phyloP scores from a whole-genome alignment of 164 flowering plant genomes.

The Stephania japonica region DNA sequence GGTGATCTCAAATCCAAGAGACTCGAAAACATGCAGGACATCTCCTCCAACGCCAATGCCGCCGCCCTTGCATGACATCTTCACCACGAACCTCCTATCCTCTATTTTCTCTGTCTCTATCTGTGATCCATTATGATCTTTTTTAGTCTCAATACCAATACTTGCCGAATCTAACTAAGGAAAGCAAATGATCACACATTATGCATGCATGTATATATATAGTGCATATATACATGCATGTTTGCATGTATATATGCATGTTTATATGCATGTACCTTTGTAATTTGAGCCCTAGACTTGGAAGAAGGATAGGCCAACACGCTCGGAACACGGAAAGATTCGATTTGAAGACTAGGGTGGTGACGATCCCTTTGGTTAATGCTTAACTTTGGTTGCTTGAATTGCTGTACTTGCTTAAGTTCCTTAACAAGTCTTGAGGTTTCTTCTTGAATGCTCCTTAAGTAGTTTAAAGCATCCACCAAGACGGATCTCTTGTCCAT shows the following conservation, averaged over 20 bases:
- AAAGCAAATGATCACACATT: no score
- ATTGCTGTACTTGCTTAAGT: slow-evolving; percentile 10
- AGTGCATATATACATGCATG: no score
- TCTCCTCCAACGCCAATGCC: slow-evolving; percentile 4
- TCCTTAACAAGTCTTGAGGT: slow-evolving; percentile 15
- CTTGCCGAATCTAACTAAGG: no score
- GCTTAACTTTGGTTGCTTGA: not conserved
- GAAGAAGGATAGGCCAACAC: not conserved
- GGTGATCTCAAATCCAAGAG: slow-evolving; percentile 14
- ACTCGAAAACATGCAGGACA: slow-evolving; percentile 5
- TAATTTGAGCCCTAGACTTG: slow-evolving; percentile 15
- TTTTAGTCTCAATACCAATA: not conserved
- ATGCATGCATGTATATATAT: no score
- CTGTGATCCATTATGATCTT: not conserved
- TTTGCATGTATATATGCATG: no score
- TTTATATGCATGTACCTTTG: slow-evolving; percentile 8
- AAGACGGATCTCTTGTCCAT: slow-evolving; percentile 28
- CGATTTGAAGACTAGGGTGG: not conserved
- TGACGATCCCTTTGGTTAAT: not conserved
- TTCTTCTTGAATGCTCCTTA: slow-evolving; percentile 23
- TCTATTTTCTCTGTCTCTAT: slow-evolving; percentile 15
- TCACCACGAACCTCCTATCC: slow-evolving; percentile 10
- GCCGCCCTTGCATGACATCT: slow-evolving; percentile 9
- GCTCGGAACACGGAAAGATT: not conserved
- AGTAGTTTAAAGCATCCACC: slow-evolving; percentile 21